A percentile compares a stretch with the other conserved stretches of the same genome.
Conservation (phyloP, 164 flowering plant species). For the Magnolia kwangsiensis region DNA sequence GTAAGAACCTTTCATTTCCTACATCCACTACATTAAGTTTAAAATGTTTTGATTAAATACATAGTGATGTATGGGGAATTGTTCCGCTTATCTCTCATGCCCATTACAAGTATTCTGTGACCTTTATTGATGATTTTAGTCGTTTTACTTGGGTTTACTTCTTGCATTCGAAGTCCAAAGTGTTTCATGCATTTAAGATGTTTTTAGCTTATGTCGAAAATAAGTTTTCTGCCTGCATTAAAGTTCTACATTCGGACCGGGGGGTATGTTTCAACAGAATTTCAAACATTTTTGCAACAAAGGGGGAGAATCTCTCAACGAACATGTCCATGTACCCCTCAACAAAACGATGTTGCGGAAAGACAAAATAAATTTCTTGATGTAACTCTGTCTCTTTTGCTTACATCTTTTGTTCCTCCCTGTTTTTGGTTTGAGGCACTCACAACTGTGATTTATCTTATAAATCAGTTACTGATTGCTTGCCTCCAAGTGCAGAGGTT, state of each 20-base stretch:
- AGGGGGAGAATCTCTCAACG: not conserved
- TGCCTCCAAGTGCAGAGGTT: too few relatives aligned
- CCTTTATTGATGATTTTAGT: not conserved
- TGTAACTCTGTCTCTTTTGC: not conserved
- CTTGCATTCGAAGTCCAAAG: not conserved
- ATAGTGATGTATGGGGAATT: not conserved
- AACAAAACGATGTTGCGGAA: not conserved
- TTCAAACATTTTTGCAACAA: not conserved
- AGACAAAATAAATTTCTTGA: not conserved
- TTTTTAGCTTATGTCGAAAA: too few relatives aligned
- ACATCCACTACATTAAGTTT: not conserved
- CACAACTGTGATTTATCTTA: not conserved
- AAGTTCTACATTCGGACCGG: not conserved
- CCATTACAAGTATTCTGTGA: not conserved
- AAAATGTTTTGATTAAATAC: not conserved
- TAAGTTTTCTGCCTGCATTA: not conserved
- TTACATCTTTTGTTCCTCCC: not conserved
- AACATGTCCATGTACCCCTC: not conserved
- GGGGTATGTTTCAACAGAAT: not conserved
- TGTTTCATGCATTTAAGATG: not conserved
- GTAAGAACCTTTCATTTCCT: not conserved
- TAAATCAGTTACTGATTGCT: too few relatives aligned
- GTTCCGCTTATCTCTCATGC: not conserved
- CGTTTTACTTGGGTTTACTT: not conserved
- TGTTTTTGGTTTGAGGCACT: not conserved